phyloP scores from a whole-genome alignment of 805 yeast genomes.

The Spathaspora passalidarum region DNA sequence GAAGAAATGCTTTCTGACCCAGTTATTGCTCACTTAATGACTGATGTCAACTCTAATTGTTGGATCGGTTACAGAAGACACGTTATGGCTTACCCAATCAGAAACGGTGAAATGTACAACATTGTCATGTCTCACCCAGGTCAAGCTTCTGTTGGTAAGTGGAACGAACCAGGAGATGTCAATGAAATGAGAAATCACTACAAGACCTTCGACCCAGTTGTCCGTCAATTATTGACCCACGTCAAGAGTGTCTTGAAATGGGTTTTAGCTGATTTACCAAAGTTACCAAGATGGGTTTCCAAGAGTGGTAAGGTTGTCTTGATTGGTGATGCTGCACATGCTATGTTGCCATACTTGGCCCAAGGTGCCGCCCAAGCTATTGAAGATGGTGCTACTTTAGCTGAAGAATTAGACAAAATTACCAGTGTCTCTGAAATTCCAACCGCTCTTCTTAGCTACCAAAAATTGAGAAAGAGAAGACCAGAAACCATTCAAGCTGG shows the following conservation, averaged over 20 bases:
- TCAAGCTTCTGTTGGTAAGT: slow-evolving; percentile 13
- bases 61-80: slow-evolving; percentile 17
- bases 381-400: slow-evolving; percentile 20
- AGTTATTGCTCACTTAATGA: slow-evolving; percentile 11
- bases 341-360: slow-evolving; percentile 20
- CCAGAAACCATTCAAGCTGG: slow-evolving; percentile 11
- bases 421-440: slow-evolving; percentile 8
- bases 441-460: slow-evolving; percentile 4
- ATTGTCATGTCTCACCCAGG: slow-evolving; percentile 15
- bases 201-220: slow-evolving; percentile 13
- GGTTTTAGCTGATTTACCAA: slow-evolving; percentile 17
- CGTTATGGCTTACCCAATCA: slow-evolving; percentile 16
- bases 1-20: slow-evolving; percentile 14
- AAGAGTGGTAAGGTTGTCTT: slow-evolving; percentile 15
- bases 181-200: slow-evolving; percentile 11
- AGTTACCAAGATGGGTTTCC: slow-evolving; percentile 14
- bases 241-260: slow-evolving; percentile 15
- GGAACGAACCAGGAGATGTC: slow-evolving; percentile 15
- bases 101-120: slow-evolving; percentile 14
- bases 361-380: slow-evolving; percentile 23
- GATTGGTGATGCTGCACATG: slow-evolving; percentile 23
- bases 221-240: slow-evolving; percentile 12
- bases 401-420: slow-evolving; percentile 9
- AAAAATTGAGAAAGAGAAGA: slow-evolving; percentile 12
- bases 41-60: slow-evolving; percentile 15